Base-by-base conservation (phyloP, 2,329 filamentous ascomycete species). In the Xylaria sp. region DNA sequence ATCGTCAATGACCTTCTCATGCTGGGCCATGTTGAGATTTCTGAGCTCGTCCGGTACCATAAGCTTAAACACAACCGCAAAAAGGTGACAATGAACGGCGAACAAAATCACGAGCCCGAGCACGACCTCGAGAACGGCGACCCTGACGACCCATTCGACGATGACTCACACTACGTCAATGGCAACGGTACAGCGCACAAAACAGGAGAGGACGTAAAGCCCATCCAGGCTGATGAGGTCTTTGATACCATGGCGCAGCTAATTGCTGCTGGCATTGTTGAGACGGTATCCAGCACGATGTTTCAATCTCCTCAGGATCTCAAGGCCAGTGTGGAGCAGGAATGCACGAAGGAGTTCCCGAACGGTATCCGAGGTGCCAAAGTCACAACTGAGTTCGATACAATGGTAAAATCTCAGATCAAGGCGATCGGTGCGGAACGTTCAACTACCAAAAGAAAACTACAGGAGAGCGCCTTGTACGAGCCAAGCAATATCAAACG, bases 1-100 rank as follows among this genome's bases (percentile, higher is more conserved):
- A 84, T 97, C 46, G 86, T 96, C 67, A 89, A 92, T 74, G 91
- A 90, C 36, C 82, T 97, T 49, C 82, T 97, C 68, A 85, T 90
- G 64, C 85, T 94, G 20, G 95, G 95, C 1, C 92, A 96, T 81
- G 91, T 91, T 36, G 89, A 88, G 76, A 85, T 94, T 40, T 86
- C 85, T 49, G 90, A 94, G 73, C 83, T 95, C 51, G 85, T 85
- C n/a, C 87, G 90, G 44, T 88, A 89, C 20, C 92, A 90, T 74
- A 78, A 83, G 74, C 59, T 63, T 73, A 75, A 77, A 64, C 77
- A 78, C 48, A 72, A 71, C 75, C 80, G 56, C 74, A 76, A 44
- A 75, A 73, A 49, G 36, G 46, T 4, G 48, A 28, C 57, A 28
- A 53, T 36, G 0, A 72, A 72, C 54, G 65, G 63, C 13, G 48